Base-by-base conservation (phyloP, 495 filamentous ascomycete genomes). In the Penicillium atrosanguineum region DNA sequence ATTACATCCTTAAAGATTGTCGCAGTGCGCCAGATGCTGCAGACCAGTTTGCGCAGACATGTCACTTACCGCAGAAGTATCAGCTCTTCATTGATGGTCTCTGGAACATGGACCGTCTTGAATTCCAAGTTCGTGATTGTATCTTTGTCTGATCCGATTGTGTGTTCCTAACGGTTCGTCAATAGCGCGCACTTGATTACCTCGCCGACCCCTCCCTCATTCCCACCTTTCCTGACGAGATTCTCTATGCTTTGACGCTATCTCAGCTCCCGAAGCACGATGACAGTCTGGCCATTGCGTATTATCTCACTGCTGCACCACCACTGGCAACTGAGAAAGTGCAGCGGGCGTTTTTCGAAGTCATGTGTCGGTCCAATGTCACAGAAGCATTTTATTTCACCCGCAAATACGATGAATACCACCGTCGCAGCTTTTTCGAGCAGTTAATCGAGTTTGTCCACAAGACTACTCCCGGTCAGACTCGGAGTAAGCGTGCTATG, bases 201-300 rank as follows among this genome's bases (percentile, higher is more conserved):
- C 79, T 94, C 16, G 83, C 87, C 8, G 83, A 91, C 54, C 88
- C 89, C 3, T 85, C 86, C 5, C 76, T 92, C 14, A 83, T 88
- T 28, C 83, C 88, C 23, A 89, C 88, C 25, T 92, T 92, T 59
- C 81, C 87, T 28, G 88, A 92, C 66, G 88, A 92, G 48, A 90
- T 92, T 44, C 79, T 91, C 52, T 75, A 82, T 36, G 77, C 77
- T 21, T 79, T 94, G n/a, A 84, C 88, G 31, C 67, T 75, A 6
- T 74, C 76, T 12, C 72, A 84, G 50, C 72, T 83, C 51, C 72
- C 81, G 3, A 71, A 78, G 43, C 74, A 80, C 48, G 85, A 91
- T 57, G 81, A 84, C 59, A 79, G 73, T 44, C 76, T 91, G 6
- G 71, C 87, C 0, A 77, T 92, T 48, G 86, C 88, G 26, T 94